These are phyloP conservation scores for Tilletiaria anomala DNA, from an alignment of 1,284 basidiomycete species.

Conservation along the genomic window DNA sequence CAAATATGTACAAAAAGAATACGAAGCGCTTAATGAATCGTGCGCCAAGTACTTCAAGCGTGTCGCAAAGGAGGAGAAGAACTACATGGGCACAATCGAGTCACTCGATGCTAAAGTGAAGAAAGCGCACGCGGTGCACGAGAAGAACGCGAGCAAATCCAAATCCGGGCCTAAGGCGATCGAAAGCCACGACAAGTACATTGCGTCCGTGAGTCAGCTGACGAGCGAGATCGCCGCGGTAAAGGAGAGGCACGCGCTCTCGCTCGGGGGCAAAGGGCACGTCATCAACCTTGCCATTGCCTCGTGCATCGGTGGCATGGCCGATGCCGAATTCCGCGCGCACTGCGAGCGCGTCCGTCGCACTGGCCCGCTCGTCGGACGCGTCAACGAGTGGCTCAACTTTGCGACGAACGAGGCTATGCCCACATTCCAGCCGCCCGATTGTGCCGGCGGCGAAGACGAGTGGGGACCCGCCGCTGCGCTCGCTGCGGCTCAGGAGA, in stretches of 20 bases:
- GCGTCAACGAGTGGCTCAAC: conserved; percentile 22
- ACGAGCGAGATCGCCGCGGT: conserved; percentile 25
- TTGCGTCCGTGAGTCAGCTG: conserved; percentile 20
- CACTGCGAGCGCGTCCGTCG: conserved; percentile 29
- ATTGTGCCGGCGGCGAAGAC: conserved; percentile 19
- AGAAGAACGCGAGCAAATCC: conserved; percentile 32
- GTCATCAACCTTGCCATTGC: conserved; percentile 17
- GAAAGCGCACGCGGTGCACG: conserved; percentile 31
- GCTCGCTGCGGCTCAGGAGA: conserved; percentile 13
- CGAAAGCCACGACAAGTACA: conserved; percentile 34
- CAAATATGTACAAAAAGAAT: conserved; percentile 31
- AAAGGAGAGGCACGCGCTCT: conserved; percentile 18
- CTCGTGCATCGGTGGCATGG: conserved; percentile 22
- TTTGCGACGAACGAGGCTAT: conserved; percentile 28
- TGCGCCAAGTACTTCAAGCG: conserved; percentile 35
- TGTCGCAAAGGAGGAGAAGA: conserved; percentile 35
- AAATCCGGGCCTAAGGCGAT: conserved; percentile 13
- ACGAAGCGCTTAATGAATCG: conserved; percentile 34
- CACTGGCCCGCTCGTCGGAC: conserved; percentile 22
- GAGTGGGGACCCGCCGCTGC: conserved; percentile 17
- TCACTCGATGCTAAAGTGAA: conserved; percentile 33
- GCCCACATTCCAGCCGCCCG: conserved; percentile 23
- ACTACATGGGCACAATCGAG: conserved; percentile 28
- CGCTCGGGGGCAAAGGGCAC: conserved; percentile 25
- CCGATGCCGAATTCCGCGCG: conserved; percentile 28